A percentile compares a stretch with the other conserved stretches of the same genome.
Evolutionary conservation across 495 filamentous ascomycete genomes (phyloP).

Genomic region (Glutinoglossum americanum): DNA sequence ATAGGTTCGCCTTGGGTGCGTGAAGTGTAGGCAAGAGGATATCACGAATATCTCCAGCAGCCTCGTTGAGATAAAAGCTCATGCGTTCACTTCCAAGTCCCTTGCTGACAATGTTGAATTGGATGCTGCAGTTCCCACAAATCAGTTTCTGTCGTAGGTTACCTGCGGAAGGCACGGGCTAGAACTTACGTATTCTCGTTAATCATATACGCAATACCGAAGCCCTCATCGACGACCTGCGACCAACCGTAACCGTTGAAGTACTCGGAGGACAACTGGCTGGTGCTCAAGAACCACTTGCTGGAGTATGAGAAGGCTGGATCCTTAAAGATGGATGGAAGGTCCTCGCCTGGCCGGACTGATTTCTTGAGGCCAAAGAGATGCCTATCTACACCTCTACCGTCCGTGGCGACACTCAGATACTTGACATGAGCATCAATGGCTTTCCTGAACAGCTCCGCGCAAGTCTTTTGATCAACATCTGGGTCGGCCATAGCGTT

Average conservation of each 20-base stretch:
- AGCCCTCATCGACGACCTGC: slow-evolving; percentile 91
- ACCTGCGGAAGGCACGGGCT: neutral
- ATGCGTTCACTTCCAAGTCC: slow-evolving; percentile 75
- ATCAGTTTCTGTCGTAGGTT: slow-evolving; percentile 17
- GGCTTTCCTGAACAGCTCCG: slow-evolving; percentile 61
- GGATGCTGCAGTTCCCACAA: slow-evolving; percentile 33
- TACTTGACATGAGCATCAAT: slow-evolving; percentile 69
- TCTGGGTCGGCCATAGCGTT: slow-evolving; percentile 52
- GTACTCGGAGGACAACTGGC: slow-evolving; percentile 83
- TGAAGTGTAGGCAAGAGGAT: slow-evolving; percentile 66
- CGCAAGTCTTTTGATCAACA: slow-evolving; percentile 36
- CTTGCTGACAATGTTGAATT: slow-evolving; percentile 98
- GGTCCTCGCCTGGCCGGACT: slow-evolving; percentile 54
- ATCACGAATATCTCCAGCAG: slow-evolving; percentile 75
- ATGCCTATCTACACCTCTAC: slow-evolving; percentile 88
- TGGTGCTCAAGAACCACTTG: slow-evolving; percentile 76
- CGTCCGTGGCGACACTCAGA: slow-evolving; percentile 71
- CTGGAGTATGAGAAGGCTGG: slow-evolving; percentile 64
- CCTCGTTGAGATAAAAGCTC: slow-evolving; percentile 87
- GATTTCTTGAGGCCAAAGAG: slow-evolving; percentile 92
- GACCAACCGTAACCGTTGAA: slow-evolving; percentile 99
- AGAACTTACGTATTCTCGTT: slow-evolving; percentile 61
- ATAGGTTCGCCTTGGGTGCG: slow-evolving; percentile 79
- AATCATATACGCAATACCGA: slow-evolving; percentile 99
- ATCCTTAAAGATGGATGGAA: slow-evolving; percentile 71